Percentiles rank a stretch among this genome's conserved stretches.
phyloP scores from a whole-genome alignment of 2,329 filamentous ascomycete genomes.

The Dryadomyces quercus-mongolicae region DNA sequence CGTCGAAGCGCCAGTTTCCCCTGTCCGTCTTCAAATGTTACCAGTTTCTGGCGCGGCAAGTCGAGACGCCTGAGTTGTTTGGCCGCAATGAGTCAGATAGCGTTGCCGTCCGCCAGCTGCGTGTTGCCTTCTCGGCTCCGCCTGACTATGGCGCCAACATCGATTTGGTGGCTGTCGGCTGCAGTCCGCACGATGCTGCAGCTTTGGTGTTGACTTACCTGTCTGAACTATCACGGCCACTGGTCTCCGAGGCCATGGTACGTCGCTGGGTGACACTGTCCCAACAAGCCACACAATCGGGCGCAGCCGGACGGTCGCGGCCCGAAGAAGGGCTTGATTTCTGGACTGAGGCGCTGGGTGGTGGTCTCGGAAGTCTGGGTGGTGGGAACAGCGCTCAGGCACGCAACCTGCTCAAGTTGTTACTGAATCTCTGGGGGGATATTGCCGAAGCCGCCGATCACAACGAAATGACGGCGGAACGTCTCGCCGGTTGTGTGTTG shows the following conservation, averaged over 20 bases:
- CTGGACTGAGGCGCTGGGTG: slow-evolving; percentile 31
- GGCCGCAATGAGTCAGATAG: slow-evolving; percentile 19
- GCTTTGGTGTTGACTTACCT: slow-evolving; percentile 27
- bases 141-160: slow-evolving; percentile 26
- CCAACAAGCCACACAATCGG: slow-evolving; percentile 24
- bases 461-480: slow-evolving; percentile 32
- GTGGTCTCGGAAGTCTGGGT: slow-evolving; percentile 13
- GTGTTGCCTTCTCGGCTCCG: slow-evolving; percentile 22
- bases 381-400: not conserved
- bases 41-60: slow-evolving; percentile 22
- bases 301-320: slow-evolving; percentile 23
- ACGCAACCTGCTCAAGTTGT: slow-evolving; percentile 27
- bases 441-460: slow-evolving; percentile 24
- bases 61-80: slow-evolving; percentile 25
- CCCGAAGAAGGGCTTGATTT: slow-evolving; percentile 31
- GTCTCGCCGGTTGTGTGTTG: slow-evolving; percentile 24
- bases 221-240: slow-evolving; percentile 24
- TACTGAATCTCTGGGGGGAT: slow-evolving; percentile 31
- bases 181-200: slow-evolving; percentile 27
- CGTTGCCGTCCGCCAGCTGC: slow-evolving; percentile 21
- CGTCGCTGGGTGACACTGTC: slow-evolving; percentile 29
- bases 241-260: slow-evolving; percentile 24
- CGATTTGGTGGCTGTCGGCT: slow-evolving; percentile 19
- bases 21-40: slow-evolving; percentile 28
- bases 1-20: slow-evolving; percentile 25